Conservation (phyloP, 2,329 filamentous ascomycete genomes). For the Cercospora citrullina region DNA sequence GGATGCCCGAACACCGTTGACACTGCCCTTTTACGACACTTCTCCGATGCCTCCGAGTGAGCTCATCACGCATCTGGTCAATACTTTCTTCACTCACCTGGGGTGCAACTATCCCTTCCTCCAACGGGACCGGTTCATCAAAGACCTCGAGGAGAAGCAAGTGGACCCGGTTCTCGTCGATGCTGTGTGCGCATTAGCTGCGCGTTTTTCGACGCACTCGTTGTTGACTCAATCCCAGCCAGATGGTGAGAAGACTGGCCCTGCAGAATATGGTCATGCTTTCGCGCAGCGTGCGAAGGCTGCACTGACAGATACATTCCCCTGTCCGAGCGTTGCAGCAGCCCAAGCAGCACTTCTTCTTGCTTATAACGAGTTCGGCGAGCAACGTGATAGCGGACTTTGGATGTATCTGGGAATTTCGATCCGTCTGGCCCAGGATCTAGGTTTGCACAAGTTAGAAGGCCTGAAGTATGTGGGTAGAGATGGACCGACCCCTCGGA, state of each 20-base stretch:
- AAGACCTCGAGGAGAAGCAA: constrained; percentile 75
- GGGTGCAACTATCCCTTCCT: constrained; percentile 87
- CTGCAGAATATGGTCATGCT: constrained; percentile 70
- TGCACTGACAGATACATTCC: constrained; percentile 79
- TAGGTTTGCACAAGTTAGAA: constrained; percentile 79
- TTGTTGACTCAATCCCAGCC: constrained; percentile 47
- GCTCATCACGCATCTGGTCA: constrained; percentile 72
- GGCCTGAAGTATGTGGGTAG: constrained; percentile 63
- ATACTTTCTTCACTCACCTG: constrained; percentile 77
- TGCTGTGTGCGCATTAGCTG: constrained; percentile 77
- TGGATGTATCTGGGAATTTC: constrained; percentile 93
- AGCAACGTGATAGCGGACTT: constrained; percentile 81
- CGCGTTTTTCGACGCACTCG: constrained; percentile 70
- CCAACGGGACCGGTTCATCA: constrained; percentile 68
- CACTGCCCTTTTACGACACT: constrained; percentile 72
- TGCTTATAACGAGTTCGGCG: constrained; percentile 86
- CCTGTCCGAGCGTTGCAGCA: constrained; percentile 77
- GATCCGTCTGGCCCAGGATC: constrained; percentile 77
- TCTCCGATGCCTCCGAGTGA: constrained; percentile 70
- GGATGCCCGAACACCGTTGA: constrained; percentile 48
- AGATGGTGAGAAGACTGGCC: constrained; percentile 46
- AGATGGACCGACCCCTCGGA: constrained; percentile 57
- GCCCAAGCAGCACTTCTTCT: constrained; percentile 81
- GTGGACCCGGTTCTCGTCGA: constrained; percentile 84
- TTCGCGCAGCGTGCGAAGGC: constrained; percentile 81